These are phyloP conservation scores for Geotrichum cucujoidarum DNA, from an alignment of 1,139 yeast species.

Conservation along the genomic window DNA sequence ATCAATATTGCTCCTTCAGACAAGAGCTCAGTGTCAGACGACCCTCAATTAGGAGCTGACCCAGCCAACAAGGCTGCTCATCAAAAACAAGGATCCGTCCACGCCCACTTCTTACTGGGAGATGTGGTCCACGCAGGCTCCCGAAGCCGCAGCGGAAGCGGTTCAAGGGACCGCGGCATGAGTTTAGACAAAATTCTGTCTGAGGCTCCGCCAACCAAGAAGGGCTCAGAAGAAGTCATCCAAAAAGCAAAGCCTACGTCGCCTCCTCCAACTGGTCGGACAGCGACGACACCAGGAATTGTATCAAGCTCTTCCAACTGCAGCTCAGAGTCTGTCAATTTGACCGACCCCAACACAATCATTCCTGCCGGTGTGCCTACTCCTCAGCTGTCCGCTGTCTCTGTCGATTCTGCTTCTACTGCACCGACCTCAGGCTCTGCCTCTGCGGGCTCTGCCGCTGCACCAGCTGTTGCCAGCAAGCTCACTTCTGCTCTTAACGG, in stretches of 20 bases:
- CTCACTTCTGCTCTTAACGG: too few relatives aligned
- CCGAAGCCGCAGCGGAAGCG: conserved; percentile 41
- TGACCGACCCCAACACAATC: too few relatives aligned
- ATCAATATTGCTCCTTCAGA: not conserved
- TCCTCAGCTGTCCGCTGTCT: not conserved
- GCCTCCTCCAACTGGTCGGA: not conserved
- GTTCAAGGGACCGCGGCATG: conserved; percentile 25
- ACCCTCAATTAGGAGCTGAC: too few relatives aligned
- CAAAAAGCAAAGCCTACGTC: not conserved
- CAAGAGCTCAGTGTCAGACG: not conserved
- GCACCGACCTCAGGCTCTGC: not conserved
- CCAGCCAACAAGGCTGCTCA: too few relatives aligned
- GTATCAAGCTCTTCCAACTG: not conserved
- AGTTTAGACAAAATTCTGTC: not conserved
- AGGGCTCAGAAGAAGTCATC: not conserved
- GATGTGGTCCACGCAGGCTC: conserved; percentile 54
- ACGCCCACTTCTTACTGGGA: conserved; percentile 75
- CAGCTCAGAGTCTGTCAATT: not conserved
- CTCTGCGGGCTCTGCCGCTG: not conserved
- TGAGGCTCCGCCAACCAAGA: not conserved
- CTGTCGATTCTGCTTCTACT: not conserved
- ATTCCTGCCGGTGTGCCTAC: not conserved
- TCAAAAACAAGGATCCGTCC: conserved; percentile 59
- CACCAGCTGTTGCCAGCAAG: not conserved
- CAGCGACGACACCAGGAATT: not conserved